Percentiles rank a stretch among this genome's conserved stretches.
Evolutionary conservation across 2,329 filamentous ascomycete genomes (phyloP).

Genomic region (Dothideomycetes sp.): DNA sequence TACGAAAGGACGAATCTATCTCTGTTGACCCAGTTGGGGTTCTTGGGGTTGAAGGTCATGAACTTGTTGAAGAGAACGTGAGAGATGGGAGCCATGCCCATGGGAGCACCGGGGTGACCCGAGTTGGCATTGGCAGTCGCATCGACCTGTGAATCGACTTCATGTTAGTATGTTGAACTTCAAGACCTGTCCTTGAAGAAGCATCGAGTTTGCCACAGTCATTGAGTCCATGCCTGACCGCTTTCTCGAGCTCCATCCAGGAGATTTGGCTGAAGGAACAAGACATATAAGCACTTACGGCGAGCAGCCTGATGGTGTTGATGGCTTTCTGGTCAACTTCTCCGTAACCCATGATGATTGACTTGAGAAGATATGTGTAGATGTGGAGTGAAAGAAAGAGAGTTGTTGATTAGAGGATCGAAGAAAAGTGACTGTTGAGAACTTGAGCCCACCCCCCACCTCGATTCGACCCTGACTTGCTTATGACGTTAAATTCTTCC

Average conservation of each 20-base stretch:
- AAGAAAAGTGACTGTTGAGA: conserved; percentile 3
- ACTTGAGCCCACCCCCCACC: conserved; percentile 14
- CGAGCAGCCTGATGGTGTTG: conserved; percentile 95
- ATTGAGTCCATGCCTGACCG: too few relatives aligned
- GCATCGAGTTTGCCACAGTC: too few relatives aligned
- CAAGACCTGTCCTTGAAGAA: neutral
- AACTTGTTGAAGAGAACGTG: conserved; percentile 99
- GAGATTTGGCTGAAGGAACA: too few relatives aligned
- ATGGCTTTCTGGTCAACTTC: conserved; percentile 84
- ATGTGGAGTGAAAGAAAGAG: conserved; percentile 12
- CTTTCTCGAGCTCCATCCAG: too few relatives aligned
- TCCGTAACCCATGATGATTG: conserved; percentile 67
- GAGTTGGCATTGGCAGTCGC: conserved; percentile 93
- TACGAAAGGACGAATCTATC: conserved; percentile 99
- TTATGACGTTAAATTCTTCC: too few relatives aligned
- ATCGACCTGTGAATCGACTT: conserved; percentile 63
- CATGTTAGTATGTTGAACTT: conserved; percentile 6
- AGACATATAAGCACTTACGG: conserved; percentile 80
- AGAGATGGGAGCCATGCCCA: conserved; percentile 90
- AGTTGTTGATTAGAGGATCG: conserved; percentile 11
- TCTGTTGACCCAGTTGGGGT: conserved; percentile 92
- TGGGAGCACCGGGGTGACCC: conserved; percentile 95
- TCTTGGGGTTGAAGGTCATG: conserved; percentile 99
- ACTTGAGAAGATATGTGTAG: conserved; percentile 6
- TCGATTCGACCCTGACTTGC: too few relatives aligned